Evolutionary conservation across 2,329 filamentous ascomycete species (phyloP).

Genomic region (Taxawa tesnikishii): DNA sequence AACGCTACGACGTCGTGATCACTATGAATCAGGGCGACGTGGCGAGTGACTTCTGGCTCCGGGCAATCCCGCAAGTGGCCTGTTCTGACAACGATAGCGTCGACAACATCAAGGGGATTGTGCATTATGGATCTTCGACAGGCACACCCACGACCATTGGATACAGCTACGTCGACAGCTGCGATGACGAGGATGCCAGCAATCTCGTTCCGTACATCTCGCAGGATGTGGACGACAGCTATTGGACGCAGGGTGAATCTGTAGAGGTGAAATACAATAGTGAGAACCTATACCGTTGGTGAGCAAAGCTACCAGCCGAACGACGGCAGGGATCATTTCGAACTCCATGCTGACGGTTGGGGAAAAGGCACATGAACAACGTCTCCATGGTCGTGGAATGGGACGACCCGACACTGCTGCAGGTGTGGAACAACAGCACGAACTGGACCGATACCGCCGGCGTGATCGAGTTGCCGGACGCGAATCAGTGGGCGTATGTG

Average conservation of each 20-base stretch:
- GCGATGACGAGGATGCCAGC: not conserved
- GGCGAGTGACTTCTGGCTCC: constrained; percentile 17
- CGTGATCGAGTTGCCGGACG: constrained; percentile 11
- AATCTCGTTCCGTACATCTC: not conserved
- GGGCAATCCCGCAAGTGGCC: constrained; percentile 24
- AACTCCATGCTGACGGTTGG: no score
- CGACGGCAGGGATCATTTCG: no score
- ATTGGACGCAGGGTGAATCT: not conserved
- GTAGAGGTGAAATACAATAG: no score
- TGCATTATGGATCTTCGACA: constrained; percentile 18
- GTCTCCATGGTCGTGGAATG: constrained; percentile 36
- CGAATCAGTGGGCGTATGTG: constrained; percentile 13
- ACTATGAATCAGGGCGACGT: constrained; percentile 11
- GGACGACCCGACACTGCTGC: constrained; percentile 31
- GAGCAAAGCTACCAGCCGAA: no score
- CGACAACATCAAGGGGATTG: constrained; percentile 17
- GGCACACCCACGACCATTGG: no score
- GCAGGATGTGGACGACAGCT: not conserved
- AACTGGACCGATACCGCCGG: no score
- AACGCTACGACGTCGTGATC: constrained; percentile 18
- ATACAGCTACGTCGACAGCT: no score
- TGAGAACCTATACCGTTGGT: no score
- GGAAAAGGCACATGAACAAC: no score
- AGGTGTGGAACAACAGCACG: constrained; percentile 19
- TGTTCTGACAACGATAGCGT: constrained; percentile 23